A percentile compares a stretch with the other conserved stretches of the same genome.
Conservation (phyloP, 371 early-diverging fungal genomes). For the Capillidium heterosporum region DNA sequence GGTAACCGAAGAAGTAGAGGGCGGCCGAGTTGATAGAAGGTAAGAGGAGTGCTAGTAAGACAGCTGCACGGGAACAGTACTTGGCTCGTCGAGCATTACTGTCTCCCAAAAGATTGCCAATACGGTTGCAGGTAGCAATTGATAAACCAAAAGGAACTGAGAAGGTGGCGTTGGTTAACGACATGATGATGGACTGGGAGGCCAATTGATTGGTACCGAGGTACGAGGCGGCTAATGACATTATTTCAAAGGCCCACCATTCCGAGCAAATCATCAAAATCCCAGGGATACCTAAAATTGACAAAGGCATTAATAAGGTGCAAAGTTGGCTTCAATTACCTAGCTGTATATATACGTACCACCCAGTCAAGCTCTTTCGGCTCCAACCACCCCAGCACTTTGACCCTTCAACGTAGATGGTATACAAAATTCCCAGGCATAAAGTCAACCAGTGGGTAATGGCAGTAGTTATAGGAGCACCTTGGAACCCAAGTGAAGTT, state of each 20-base stretch:
- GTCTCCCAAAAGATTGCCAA: slow-evolving; percentile 58
- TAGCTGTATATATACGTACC: slow-evolving; percentile 44
- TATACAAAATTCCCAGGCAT: slow-evolving; percentile 23
- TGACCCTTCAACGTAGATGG: slow-evolving; percentile 46
- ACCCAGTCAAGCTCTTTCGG: slow-evolving; percentile 33
- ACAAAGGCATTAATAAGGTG: slow-evolving; percentile 17
- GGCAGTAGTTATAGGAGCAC: slow-evolving; percentile 64
- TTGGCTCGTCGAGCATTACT: slow-evolving; percentile 19
- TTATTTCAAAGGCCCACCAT: slow-evolving; percentile 56
- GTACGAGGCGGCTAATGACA: slow-evolving; percentile 58
- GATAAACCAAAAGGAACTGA: slow-evolving; percentile 41
- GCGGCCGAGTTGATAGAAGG: slow-evolving; percentile 17
- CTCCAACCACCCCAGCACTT: slow-evolving; percentile 78
- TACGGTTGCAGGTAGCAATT: slow-evolving; percentile 53
- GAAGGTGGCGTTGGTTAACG: slow-evolving; percentile 47
- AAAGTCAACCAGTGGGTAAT: slow-evolving; percentile 56
- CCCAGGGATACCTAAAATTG: slow-evolving; percentile 28
- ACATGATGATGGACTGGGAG: slow-evolving; percentile 66
- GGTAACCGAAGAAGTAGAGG: slow-evolving; percentile 14
- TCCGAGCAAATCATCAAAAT: slow-evolving; percentile 53
- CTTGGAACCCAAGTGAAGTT: slow-evolving; percentile 56
- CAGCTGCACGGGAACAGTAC: slow-evolving; percentile 19
- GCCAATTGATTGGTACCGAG: slow-evolving; percentile 62
- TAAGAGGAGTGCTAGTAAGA: slow-evolving; percentile 23
- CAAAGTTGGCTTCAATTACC: slow-evolving; percentile 23